A percentile compares a stretch with the other conserved stretches of the same genome.
Evolutionary conservation across 2,329 filamentous ascomycete genomes (phyloP).

Genomic region (Dendrostoma leiphaemia): DNA sequence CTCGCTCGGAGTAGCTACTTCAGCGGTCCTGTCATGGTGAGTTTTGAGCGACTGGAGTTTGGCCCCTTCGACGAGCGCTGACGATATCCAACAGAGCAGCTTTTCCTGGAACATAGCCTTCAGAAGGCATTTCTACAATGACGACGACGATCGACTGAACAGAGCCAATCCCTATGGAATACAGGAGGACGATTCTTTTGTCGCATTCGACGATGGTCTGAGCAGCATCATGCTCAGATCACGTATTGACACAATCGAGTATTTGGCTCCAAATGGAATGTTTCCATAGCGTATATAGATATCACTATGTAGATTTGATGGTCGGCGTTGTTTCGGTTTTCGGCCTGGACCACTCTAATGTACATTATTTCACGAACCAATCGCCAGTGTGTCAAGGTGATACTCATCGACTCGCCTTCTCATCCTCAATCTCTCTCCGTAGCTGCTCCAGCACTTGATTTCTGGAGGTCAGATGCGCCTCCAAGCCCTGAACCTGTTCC

Average conservation of each 20-base stretch:
- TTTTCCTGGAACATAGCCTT: conserved; percentile 9
- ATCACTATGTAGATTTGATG: too few species aligned
- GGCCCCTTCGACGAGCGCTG: neutral
- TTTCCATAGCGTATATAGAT: too few species aligned
- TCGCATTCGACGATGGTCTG: conserved; percentile 7
- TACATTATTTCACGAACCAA: conserved; percentile 4
- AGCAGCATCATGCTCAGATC: conserved; percentile 6
- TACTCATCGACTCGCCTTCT: conserved; percentile 59
- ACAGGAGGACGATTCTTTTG: neutral
- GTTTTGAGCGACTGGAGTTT: too few species aligned
- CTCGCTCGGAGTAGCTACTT: conserved; percentile 8
- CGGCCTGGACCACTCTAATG: neutral
- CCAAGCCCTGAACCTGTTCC: conserved; percentile 90
- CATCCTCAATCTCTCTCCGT: conserved; percentile 80
- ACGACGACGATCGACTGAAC: neutral
- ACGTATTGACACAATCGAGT: neutral
- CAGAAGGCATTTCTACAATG: conserved; percentile 3
- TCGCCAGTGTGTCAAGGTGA: neutral
- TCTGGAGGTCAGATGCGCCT: conserved; percentile 74
- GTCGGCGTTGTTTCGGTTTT: neutral
- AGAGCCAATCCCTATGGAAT: conserved; percentile 1
- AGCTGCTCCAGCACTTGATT: conserved; percentile 75
- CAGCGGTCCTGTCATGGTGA: neutral
- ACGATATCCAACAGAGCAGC: neutral
- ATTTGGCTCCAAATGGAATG: neutral